A percentile compares a stretch with the other conserved stretches of the same genome.
Conservation (phyloP, 2,329 filamentous ascomycete genomes). For the Fonsecaea pedrosoi region DNA sequence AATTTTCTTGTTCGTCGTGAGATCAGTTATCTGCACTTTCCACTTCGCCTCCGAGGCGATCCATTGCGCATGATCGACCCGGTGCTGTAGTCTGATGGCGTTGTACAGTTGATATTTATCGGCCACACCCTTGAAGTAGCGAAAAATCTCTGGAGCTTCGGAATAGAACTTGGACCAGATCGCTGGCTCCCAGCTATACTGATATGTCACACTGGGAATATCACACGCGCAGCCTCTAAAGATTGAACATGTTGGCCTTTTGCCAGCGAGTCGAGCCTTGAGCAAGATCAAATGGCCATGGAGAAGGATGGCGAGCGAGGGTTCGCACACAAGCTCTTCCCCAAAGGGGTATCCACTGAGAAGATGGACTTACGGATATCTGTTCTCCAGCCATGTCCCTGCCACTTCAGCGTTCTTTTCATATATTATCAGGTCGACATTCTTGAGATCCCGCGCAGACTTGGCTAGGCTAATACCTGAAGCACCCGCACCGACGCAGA, state of each 20-base stretch:
- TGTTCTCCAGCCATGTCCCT: not conserved
- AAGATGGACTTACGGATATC: too few species aligned
- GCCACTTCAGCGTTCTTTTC: constrained; percentile 7
- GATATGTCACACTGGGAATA: constrained; percentile 46
- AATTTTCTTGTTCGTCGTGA: constrained; percentile 32
- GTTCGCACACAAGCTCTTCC: too few species aligned
- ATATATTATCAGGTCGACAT: not conserved
- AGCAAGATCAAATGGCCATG: too few species aligned
- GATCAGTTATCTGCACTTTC: constrained; percentile 39
- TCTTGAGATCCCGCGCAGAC: not conserved
- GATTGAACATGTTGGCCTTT: too few species aligned
- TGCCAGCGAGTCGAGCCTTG: too few species aligned
- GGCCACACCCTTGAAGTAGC: constrained; percentile 42
- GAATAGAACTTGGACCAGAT: constrained; percentile 37
- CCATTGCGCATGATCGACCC: constrained; percentile 43
- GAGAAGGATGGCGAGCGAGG: too few species aligned
- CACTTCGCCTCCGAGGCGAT: constrained; percentile 41
- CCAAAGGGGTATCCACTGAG: too few species aligned
- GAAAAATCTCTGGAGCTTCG: constrained; percentile 40
- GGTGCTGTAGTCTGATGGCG: constrained; percentile 41
- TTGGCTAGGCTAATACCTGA: too few species aligned
- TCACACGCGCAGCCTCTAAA: constrained; percentile 51
- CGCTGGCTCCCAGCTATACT: constrained; percentile 41
- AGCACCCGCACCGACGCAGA: too few species aligned
- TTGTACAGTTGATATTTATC: constrained; percentile 38